A percentile compares a stretch with the other conserved stretches of the same genome.
Evolutionary conservation across 352 stramenopile genomes (phyloP).

Genomic region (Saprolegnia parasitica): DNA sequence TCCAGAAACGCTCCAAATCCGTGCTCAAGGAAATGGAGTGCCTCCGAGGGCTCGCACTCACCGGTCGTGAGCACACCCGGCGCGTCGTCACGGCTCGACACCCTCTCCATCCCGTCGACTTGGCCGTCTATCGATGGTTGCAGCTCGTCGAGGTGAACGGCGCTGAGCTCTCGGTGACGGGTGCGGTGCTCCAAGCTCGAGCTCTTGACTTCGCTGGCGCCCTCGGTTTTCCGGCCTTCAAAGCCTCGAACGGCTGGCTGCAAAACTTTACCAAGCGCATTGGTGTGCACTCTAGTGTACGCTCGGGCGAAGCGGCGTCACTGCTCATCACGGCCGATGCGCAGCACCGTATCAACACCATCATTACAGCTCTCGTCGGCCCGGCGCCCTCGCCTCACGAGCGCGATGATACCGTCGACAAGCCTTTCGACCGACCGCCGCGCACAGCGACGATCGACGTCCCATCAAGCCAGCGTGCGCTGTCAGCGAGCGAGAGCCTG

Average conservation of each 20-base stretch:
- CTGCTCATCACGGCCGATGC: no score
- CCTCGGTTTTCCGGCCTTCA: background rate
- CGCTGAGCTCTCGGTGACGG: background rate
- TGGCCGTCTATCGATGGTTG: background rate
- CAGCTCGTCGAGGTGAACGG: background rate
- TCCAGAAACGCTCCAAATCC: background rate
- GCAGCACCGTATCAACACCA: no score
- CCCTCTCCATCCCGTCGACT: background rate
- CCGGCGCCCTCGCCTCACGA: no score
- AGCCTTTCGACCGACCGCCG: no score
- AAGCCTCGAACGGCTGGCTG: background rate
- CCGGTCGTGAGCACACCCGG: background rate
- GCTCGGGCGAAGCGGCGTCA: background rate
- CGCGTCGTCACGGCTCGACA: background rate
- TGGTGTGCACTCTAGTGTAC: background rate
- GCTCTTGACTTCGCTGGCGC: background rate
- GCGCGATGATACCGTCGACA: no score
- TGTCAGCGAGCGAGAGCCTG: no score
- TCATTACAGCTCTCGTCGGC: no score
- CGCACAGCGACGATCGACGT: no score
- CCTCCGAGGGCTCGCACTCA: background rate
- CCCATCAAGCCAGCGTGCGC: no score
- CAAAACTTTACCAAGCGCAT: background rate
- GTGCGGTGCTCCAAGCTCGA: background rate
- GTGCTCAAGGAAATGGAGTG: background rate